A percentile compares a stretch with the other conserved stretches of the same genome.
phyloP scores from a whole-genome alignment of 2,329 filamentous ascomycete species.

The Orbilia javanica region DNA sequence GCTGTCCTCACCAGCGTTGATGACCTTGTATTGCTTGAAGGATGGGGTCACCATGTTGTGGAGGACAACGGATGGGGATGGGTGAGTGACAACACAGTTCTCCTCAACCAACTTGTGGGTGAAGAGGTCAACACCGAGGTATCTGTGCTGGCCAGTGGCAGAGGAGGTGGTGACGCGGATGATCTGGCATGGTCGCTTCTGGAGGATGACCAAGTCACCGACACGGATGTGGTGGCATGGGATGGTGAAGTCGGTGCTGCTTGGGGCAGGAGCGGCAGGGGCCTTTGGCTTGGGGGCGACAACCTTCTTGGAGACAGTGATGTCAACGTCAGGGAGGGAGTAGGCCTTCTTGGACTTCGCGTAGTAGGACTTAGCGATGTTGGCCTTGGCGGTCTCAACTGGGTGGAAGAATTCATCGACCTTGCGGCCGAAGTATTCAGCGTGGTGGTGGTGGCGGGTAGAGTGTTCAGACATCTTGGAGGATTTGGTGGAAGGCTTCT shows the following conservation, averaged over 20 bases:
- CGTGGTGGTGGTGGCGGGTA: conserved; percentile 45
- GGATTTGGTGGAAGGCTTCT: conserved; percentile 31
- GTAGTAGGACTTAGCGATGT: conserved; percentile 63
- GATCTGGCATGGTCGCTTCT: conserved; percentile 99
- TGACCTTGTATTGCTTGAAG: conserved; percentile 99
- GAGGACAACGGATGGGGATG: conserved; percentile 93
- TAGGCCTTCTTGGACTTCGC: conserved; percentile 61
- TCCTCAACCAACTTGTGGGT: conserved; percentile 99
- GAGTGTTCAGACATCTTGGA: conserved; percentile 42
- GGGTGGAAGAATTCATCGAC: conserved; percentile 63
- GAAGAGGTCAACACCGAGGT: conserved; percentile 99
- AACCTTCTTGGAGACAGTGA: conserved; percentile 68
- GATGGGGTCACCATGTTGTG: conserved; percentile 99
- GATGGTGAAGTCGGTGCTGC: conserved; percentile 88
- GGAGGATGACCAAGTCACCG: conserved; percentile 97
- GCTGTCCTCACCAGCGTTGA: conserved; percentile 90
- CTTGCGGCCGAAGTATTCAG: conserved; percentile 60
- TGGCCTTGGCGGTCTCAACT: conserved; percentile 41
- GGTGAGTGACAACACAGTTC: conserved; percentile 97
- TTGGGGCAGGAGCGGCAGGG: conserved; percentile 56
- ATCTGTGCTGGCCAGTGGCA: conserved; percentile 99
- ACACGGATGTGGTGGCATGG: conserved; percentile 99
- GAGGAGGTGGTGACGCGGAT: conserved; percentile 99
- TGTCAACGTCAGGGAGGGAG: conserved; percentile 67
- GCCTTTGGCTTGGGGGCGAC: conserved; percentile 62